Evolutionary conservation across 495 filamentous ascomycete species (phyloP).

Genomic region (Aspergillus saccharolyticus): DNA sequence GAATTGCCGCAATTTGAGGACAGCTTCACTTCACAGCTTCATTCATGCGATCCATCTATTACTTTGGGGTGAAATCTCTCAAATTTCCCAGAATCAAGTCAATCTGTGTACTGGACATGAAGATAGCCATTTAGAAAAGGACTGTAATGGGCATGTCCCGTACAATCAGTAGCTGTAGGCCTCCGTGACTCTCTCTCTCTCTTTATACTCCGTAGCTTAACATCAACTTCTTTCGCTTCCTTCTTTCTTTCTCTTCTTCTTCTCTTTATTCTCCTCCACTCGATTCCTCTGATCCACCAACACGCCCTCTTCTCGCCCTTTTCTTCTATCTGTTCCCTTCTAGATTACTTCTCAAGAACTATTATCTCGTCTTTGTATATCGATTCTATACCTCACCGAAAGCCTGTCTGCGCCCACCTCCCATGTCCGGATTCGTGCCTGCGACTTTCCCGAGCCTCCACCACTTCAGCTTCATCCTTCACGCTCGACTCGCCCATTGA

Average conservation of each 20-base stretch:
- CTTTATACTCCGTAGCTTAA: not conserved
- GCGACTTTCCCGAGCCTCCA: not conserved
- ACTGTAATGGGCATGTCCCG: no score
- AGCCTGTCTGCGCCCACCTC: not conserved
- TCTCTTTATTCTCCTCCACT: not conserved
- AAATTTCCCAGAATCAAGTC: no score
- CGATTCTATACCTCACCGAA: not conserved
- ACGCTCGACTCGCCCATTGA: not conserved
- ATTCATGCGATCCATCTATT: no score
- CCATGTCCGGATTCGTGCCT: not conserved
- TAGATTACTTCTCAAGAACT: not conserved
- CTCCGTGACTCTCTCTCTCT: not conserved
- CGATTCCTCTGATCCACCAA: not conserved
- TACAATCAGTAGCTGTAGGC: no score
- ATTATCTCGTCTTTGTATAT: not conserved
- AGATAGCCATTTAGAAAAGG: no score
- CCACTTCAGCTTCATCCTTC: not conserved
- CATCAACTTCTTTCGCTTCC: not conserved
- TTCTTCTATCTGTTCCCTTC: not conserved
- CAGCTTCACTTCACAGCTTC: not conserved
- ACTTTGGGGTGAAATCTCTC: no score
- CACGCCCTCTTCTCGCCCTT: not conserved
- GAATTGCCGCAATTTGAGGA: not conserved
- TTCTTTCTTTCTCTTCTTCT: not conserved
- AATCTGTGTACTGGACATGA: no score